These are phyloP conservation scores for Chaetothyriales sp. DNA, from an alignment of 2,329 filamentous ascomycete species.

Conservation along the genomic window DNA sequence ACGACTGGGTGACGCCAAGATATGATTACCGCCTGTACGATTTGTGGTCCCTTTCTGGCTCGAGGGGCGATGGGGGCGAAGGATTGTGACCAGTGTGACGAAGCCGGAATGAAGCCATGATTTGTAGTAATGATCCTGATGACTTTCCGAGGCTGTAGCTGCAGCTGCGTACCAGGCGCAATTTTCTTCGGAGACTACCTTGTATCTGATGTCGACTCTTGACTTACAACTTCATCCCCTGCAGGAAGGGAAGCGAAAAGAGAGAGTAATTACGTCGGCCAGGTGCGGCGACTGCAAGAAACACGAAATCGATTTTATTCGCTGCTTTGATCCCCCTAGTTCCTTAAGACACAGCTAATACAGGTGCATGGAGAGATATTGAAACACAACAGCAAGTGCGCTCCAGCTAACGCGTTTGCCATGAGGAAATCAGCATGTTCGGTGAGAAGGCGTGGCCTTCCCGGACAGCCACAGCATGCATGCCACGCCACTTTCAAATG, in stretches of 20 bases:
- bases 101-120: not conserved
- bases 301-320: not conserved
- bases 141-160: not conserved
- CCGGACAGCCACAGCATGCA: not conserved
- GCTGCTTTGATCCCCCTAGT: not conserved
- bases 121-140: not conserved
- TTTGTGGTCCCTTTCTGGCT: conserved; percentile 26
- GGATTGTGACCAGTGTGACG: not conserved
- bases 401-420: not conserved
- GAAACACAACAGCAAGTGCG: not conserved
- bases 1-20: conserved; percentile 51
- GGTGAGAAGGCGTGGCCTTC: not conserved
- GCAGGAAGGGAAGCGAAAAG: too few relatives aligned
- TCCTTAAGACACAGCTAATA: not conserved
- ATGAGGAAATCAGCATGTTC: not conserved
- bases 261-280: too few relatives aligned
- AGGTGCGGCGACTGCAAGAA: too few relatives aligned
- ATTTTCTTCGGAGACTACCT: not conserved
- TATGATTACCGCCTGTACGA: conserved; percentile 51
- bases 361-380: not conserved
- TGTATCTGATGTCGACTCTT: too few relatives aligned
- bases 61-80: not conserved
- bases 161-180: too few relatives aligned
- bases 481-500: not conserved
- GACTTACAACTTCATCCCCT: too few relatives aligned